Percentiles rank a stretch among this genome's conserved stretches.
Conservation (phyloP, 306 rosid species). For the Vigna radiata region DNA sequence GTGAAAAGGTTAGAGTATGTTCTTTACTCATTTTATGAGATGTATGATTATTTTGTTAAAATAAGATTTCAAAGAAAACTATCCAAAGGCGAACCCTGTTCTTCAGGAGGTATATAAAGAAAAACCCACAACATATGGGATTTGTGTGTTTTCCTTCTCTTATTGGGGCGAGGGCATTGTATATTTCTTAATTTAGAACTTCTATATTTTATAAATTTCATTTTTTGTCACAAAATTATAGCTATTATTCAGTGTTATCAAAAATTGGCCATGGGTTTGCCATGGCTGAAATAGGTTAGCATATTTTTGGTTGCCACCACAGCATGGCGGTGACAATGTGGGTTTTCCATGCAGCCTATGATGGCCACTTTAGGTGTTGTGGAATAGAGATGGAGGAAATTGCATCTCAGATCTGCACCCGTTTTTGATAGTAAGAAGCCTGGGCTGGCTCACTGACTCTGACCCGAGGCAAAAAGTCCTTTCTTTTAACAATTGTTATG, state of each 20-base stretch:
- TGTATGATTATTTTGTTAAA: constrained; percentile 3
- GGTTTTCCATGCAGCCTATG: no score
- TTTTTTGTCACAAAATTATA: constrained; percentile 9
- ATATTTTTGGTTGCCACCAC: no score
- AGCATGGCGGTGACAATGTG: no score
- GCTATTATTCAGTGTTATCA: not conserved
- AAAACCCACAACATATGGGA: not conserved
- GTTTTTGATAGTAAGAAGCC: no score
- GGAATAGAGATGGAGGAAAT: no score
- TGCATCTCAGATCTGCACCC: no score
- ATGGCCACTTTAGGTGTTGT: no score
- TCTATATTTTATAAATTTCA: not conserved
- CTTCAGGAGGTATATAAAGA: not conserved
- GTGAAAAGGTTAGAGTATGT: not conserved
- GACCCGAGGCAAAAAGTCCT: no score
- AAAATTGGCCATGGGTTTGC: no score
- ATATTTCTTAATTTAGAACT: not conserved
- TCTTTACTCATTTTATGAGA: not conserved
- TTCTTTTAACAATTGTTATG: no score
- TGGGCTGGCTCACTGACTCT: no score
- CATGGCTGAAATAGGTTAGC: no score
- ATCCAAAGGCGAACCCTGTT: not conserved
- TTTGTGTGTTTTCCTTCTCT: not conserved
- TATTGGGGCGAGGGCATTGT: not conserved
- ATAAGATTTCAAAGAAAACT: constrained; percentile 8